Evolutionary conservation across 306 rosid genomes (phyloP), one percentile per base, ranked within the genome.

Genomic region (Aeschynomene evenia): DNA sequence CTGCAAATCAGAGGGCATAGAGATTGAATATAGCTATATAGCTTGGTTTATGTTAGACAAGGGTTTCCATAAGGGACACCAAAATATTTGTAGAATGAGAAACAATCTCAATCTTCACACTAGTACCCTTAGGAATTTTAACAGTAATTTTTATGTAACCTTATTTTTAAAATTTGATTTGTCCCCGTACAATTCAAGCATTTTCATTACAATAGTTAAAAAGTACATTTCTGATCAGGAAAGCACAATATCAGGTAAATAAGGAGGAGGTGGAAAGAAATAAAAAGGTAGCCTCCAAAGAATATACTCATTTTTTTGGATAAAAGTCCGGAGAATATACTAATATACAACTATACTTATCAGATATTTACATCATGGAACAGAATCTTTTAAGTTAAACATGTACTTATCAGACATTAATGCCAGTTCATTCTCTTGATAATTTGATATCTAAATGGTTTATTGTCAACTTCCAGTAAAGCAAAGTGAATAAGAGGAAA

Each of bases 1-100:
- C 98, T 92, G 74, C 68, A 74, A 36, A 72, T 37, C 78, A 69
- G 33, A 48, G 12, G 78, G 46, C 8, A 68, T 8, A 72, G 48
- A 56, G 63, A 63, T 9, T 77, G 19, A 68, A 64, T n/a, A 56
- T 71, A 42, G 42, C 63, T 50, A 45, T 31, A 37, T 28, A 33
- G 23, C 43, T 29, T 16, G 18, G 11, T 13, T 40, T 24, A 65
- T 45, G 13, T 20, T 43, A 22, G 52, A 63, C 33, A 22, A 33
- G 34, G 9, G 7, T 31, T 74, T 63, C 39, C 2, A 12, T 48
- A 39, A 56, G 40, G 39, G n/a, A 39, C 64, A 63, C 11, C 18
- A 63, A 66, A 40, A 33, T 9, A 29, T 42, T 2, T 11, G 64
- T 14, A 22, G 54, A 22, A 26, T n/a, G n/a, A n/a, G n/a, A 36